phyloP scores from a whole-genome alignment of 2,329 filamentous ascomycete species.

The Helotiales sp. region DNA sequence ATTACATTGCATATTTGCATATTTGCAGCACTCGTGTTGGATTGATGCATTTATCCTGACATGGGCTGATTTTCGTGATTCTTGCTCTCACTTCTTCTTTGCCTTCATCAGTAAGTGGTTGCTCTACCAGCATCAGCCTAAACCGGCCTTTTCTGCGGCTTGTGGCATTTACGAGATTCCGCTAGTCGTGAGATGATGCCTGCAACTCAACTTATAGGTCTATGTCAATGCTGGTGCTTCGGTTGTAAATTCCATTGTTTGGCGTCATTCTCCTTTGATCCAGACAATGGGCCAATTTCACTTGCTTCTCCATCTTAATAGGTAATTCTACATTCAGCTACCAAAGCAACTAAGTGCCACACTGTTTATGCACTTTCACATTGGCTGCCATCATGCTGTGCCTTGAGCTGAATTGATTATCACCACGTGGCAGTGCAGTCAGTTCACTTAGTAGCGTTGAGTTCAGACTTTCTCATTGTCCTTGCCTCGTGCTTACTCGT shows the following conservation, averaged over 20 bases:
- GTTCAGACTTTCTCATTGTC: neutral
- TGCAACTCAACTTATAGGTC: neutral
- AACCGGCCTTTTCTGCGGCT: neutral
- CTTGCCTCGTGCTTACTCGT: neutral
- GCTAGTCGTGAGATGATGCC: neutral
- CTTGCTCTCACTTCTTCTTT: neutral
- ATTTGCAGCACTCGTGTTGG: neutral
- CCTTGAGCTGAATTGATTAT: neutral
- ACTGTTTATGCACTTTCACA: neutral
- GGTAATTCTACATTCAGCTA: too few species aligned
- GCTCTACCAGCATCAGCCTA: neutral
- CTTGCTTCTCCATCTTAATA: too few species aligned
- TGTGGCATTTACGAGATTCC: neutral
- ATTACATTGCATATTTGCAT: neutral
- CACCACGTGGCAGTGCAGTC: neutral
- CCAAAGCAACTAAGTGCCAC: too few species aligned
- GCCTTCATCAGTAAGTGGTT: neutral
- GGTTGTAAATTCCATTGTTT: too few species aligned
- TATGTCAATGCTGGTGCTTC: too few species aligned
- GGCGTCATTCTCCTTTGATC: too few species aligned
- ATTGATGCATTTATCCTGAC: neutral
- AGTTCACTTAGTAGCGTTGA: neutral
- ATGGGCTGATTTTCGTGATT: neutral
- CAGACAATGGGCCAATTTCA: too few species aligned
- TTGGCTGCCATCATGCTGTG: neutral